These are phyloP conservation scores for Candida coquimbonensis DNA, from an alignment of 805 yeast genomes.

Conservation along the genomic window DNA sequence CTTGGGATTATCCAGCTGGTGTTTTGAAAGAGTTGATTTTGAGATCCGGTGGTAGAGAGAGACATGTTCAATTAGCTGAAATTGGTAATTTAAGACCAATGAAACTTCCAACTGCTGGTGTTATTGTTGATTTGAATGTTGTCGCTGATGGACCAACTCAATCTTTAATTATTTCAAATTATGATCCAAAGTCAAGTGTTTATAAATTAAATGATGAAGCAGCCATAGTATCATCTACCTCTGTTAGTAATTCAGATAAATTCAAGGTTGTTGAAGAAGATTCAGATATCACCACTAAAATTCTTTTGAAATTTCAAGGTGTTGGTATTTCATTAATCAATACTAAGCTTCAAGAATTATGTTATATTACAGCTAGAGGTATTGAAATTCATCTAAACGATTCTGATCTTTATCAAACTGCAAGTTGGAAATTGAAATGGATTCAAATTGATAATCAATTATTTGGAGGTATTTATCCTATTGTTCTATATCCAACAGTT, in stretches of 20 bases:
- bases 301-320: constrained; percentile 70
- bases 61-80: constrained; percentile 82
- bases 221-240: constrained; percentile 24
- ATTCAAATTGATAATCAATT: constrained; percentile 89
- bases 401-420: constrained; percentile 75
- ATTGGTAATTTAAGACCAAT: constrained; percentile 89
- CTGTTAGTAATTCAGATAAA: constrained; percentile 31
- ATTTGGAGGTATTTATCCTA: constrained; percentile 83
- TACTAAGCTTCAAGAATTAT: constrained; percentile 62
- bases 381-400: constrained; percentile 75
- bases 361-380: constrained; percentile 79
- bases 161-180: constrained; percentile 75
- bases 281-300: constrained; percentile 27
- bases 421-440: constrained; percentile 85
- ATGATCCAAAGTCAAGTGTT: constrained; percentile 70
- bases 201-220: constrained; percentile 42
- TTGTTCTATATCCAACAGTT: constrained; percentile 81
- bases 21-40: constrained; percentile 71
- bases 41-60: constrained; percentile 62
- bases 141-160: constrained; percentile 96
- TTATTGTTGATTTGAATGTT: constrained; percentile 79
- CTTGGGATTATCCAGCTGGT: constrained; percentile 97
- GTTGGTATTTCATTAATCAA: constrained; percentile 82
- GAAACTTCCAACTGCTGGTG: constrained; percentile 50
- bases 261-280: constrained; percentile 44